phyloP scores from a whole-genome alignment of 140 eudicot genomes.

The Ambrosia hybrid region DNA sequence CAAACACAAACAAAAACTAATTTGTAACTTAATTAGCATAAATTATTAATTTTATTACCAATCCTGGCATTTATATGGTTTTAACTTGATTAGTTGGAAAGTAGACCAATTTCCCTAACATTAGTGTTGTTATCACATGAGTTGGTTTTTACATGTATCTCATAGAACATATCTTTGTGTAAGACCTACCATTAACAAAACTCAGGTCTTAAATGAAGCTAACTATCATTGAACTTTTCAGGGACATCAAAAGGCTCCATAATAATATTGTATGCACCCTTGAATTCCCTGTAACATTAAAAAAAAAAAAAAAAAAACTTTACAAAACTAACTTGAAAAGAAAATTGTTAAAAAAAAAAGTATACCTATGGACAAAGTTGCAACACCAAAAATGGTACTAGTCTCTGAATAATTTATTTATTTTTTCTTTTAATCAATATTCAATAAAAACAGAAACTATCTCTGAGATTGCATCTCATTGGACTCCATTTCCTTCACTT shows the following conservation, averaged over 20 bases:
- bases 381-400: slow-evolving; percentile 24
- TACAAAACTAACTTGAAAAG: slow-evolving; percentile 14
- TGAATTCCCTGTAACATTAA: slow-evolving; percentile 29
- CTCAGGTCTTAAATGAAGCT: not conserved
- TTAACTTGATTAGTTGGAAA: too few relatives aligned
- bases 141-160: too few relatives aligned
- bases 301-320: not conserved
- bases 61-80: too few relatives aligned
- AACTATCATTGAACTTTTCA: slow-evolving; percentile 1
- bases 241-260: slow-evolving; percentile 22
- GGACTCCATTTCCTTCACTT: slow-evolving; percentile 78
- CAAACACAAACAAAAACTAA: too few relatives aligned
- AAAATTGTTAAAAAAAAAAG: slow-evolving; percentile 11
- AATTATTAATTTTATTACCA: too few relatives aligned
- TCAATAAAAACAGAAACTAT: slow-evolving; percentile 15
- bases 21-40: too few relatives aligned
- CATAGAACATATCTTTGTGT: too few relatives aligned
- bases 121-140: too few relatives aligned
- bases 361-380: slow-evolving; percentile 30
- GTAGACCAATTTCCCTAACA: too few relatives aligned
- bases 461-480: slow-evolving; percentile 45
- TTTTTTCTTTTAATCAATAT: not conserved
- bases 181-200: not conserved
- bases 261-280: slow-evolving; percentile 23
- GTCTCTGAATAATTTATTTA: slow-evolving; percentile 12